phyloP scores from a whole-genome alignment of 1,284 basidiomycete species.

The Ganoderma boninense region DNA sequence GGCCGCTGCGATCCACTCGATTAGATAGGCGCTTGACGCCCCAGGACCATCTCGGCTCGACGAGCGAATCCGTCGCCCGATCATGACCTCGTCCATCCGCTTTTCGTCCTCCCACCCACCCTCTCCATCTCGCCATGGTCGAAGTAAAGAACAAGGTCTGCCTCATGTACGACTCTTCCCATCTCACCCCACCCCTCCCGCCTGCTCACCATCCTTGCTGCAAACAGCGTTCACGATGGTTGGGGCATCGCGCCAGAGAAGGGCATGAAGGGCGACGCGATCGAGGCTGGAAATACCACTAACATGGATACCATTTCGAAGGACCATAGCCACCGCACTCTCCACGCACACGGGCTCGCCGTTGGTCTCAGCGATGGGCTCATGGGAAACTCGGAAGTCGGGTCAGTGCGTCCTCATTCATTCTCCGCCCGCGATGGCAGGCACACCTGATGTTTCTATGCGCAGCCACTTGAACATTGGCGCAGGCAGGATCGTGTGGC shows the following conservation, averaged over 20 bases:
- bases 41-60: not conserved
- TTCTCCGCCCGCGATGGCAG: constrained; percentile 5
- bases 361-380: constrained; percentile 91
- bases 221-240: constrained; percentile 86
- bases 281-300: constrained; percentile 82
- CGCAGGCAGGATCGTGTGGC: constrained; percentile 93
- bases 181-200: not conserved
- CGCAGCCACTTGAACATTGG: constrained; percentile 90
- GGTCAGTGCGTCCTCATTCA: constrained; percentile 58
- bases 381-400: constrained; percentile 97
- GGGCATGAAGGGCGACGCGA: constrained; percentile 86
- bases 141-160: constrained; percentile 89
- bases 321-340: constrained; percentile 74
- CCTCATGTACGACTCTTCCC: constrained; percentile 70
- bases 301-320: constrained; percentile 89
- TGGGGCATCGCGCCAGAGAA: constrained; percentile 82
- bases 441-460: constrained; percentile 8
- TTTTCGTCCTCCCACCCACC: not conserved
- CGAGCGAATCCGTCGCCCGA: not conserved
- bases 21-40: not conserved
- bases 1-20: not conserved
- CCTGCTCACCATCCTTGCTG: not conserved
- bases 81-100: not conserved
- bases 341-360: constrained; percentile 87
- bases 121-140: constrained; percentile 42